A percentile compares a stretch with the other conserved stretches of the same genome.
These are phyloP conservation scores for Sequoia sempervirens DNA, from an alignment of 75 land plant species.

Conservation along the genomic window DNA sequence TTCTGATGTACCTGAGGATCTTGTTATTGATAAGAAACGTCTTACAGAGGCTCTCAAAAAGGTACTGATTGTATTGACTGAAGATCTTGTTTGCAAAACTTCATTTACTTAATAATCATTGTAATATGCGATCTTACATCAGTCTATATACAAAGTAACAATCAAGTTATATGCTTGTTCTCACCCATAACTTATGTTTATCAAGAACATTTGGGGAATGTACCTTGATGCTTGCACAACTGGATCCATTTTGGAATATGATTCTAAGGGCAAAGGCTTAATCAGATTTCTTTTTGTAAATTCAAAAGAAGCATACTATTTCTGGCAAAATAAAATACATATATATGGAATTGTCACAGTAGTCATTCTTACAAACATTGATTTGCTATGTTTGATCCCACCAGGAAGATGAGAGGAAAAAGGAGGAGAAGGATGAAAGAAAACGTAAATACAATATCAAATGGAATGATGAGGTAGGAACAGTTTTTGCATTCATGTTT, in stretches of 20 bases:
- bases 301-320: neutral
- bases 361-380: neutral
- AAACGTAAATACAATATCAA: constrained; percentile 90
- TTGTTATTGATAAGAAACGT: constrained; percentile 63
- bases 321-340: neutral
- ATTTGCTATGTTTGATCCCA: constrained; percentile 1
- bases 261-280: neutral
- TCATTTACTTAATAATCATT: neutral
- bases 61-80: constrained; percentile 40
- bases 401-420: constrained; percentile 86
- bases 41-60: constrained; percentile 82
- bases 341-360: neutral
- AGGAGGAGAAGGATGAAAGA: constrained; percentile 85
- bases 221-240: neutral
- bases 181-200: neutral
- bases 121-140: neutral
- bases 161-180: neutral
- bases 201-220: neutral
- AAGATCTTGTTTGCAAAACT: neutral
- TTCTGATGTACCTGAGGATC: constrained; percentile 69
- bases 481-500: neutral
- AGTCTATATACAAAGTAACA: neutral
- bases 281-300: neutral
- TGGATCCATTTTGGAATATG: neutral
- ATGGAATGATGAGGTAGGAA: constrained; percentile 80